phyloP scores from a whole-genome alignment of 495 filamentous ascomycete genomes.

The Pseudotulostoma volvatum region DNA sequence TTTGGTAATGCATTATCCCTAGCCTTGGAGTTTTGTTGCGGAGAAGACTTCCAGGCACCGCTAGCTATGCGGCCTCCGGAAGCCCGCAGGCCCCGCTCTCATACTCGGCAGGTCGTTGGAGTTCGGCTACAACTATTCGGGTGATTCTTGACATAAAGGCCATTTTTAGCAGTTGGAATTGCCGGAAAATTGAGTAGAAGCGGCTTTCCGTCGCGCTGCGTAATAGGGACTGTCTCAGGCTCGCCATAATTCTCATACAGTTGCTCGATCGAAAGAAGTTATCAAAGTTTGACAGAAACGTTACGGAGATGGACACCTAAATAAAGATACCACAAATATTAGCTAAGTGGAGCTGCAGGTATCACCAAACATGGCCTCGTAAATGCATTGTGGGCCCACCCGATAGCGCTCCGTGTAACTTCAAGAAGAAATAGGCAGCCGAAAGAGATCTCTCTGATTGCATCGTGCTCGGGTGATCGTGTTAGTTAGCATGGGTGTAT shows the following conservation, averaged over 20 bases:
- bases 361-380: conserved; percentile 20
- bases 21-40: conserved; percentile 20
- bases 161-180: conserved; percentile 2
- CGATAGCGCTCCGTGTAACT: conserved; percentile 17
- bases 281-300: conserved; percentile 21
- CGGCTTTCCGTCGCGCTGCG: conserved; percentile 2
- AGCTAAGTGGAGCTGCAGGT: conserved; percentile 5
- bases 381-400: conserved; percentile 17
- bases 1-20: too few relatives aligned
- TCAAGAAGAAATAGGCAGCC: conserved; percentile 15
- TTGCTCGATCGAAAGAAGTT: conserved; percentile 10
- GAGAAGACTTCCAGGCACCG: conserved; percentile 22
- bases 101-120: conserved; percentile 1
- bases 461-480: conserved; percentile 11
- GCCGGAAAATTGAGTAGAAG: conserved; percentile 4
- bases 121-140: conserved; percentile 2
- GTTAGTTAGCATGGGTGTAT: conserved; percentile 16
- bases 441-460: conserved; percentile 14
- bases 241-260: conserved; percentile 13
- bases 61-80: conserved; percentile 10
- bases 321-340: conserved; percentile 2
- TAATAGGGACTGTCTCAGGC: conserved; percentile 7
- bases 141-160: too few relatives aligned
- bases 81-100: too few relatives aligned
- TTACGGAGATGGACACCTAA: conserved; percentile 25